Percentiles rank a stretch among this genome's conserved stretches.
Evolutionary conservation across 2,329 filamentous ascomycete genomes (phyloP).

Genomic region (Chaetomiaceae sp.): DNA sequence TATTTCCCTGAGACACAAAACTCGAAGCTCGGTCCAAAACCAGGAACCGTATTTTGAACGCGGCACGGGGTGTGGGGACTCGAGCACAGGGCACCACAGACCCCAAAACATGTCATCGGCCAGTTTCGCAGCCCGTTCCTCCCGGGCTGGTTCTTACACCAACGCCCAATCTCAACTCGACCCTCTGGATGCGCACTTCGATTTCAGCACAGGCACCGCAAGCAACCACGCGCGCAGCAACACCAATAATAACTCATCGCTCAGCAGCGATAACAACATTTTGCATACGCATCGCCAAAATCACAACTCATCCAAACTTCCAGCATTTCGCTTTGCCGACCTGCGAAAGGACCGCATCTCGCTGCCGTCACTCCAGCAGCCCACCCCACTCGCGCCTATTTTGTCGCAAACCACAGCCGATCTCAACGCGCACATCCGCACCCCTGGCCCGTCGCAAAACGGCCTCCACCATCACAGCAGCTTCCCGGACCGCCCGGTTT

Average conservation of each 20-base stretch:
- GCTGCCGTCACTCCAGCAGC: slow-evolving; percentile 34
- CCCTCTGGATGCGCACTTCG: slow-evolving; percentile 2
- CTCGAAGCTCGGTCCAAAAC: slow-evolving; percentile 3
- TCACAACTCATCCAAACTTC: slow-evolving; percentile 53
- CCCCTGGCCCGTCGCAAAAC: slow-evolving; percentile 25
- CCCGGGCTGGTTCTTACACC: slow-evolving; percentile 6
- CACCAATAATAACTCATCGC: slow-evolving; percentile 14
- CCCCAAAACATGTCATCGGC: slow-evolving; percentile 25
- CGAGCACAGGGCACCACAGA: slow-evolving; percentile 10
- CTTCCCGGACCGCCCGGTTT: slow-evolving; percentile 16
- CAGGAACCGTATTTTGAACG: slow-evolving; percentile 10
- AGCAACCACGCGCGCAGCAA: slow-evolving; percentile 10
- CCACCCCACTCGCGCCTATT: slow-evolving; percentile 39
- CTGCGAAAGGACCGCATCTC: slow-evolving; percentile 37
- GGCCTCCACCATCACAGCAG: slow-evolving; percentile 24
- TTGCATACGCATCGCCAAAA: slow-evolving; percentile 48
- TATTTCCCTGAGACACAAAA: slow-evolving; percentile 10
- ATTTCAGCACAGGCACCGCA: slow-evolving; percentile 9
- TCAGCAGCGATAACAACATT: slow-evolving; percentile 22
- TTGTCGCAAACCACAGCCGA: slow-evolving; percentile 30
- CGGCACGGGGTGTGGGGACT: slow-evolving; percentile 9
- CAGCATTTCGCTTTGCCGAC: slow-evolving; percentile 52
- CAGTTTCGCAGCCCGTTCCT: slow-evolving; percentile 20
- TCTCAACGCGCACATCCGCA: slow-evolving; percentile 26
- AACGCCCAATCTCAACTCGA: slow-evolving; percentile 7